These are phyloP conservation scores for Yamadazyma siamensis DNA, from an alignment of 1,139 yeast species.

Conservation along the genomic window DNA sequence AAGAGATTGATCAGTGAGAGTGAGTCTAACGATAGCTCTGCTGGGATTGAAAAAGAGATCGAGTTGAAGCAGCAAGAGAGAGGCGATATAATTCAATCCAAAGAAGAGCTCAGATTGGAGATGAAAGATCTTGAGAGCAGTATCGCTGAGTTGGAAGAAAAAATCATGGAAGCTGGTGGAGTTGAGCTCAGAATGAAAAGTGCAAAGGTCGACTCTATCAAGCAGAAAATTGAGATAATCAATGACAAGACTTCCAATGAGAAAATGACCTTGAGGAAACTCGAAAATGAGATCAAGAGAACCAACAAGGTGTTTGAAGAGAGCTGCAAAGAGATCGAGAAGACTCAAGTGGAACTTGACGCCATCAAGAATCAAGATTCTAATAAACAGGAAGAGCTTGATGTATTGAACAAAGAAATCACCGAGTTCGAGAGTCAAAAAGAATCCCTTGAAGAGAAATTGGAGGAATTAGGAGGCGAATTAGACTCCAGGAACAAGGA, in stretches of 20 bases:
- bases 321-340: conserved; percentile 33
- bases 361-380: conserved; percentile 23
- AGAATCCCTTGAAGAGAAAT: conserved; percentile 30
- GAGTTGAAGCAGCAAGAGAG: conserved; percentile 36
- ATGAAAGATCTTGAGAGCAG: conserved; percentile 57
- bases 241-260: conserved; percentile 61
- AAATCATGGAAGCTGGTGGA: conserved; percentile 92
- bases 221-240: conserved; percentile 63
- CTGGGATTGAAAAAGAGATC: conserved; percentile 34
- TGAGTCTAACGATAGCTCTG: conserved; percentile 22
- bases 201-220: conserved; percentile 74
- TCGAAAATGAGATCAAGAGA: conserved; percentile 63
- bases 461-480: conserved; percentile 39
- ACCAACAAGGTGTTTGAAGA: conserved; percentile 46
- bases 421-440: conserved; percentile 23
- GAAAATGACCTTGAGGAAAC: conserved; percentile 57
- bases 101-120: conserved; percentile 45
- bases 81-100: conserved; percentile 31
- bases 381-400: conserved; percentile 37
- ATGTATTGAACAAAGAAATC: conserved; percentile 25
- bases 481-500: conserved; percentile 51
- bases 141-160: conserved; percentile 62
- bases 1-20: conserved; percentile 37
- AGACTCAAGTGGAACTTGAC: conserved; percentile 28
- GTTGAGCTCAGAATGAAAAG: conserved; percentile 76